Evolutionary conservation across 2,329 filamentous ascomycete species (phyloP).

Genomic region (Beauveria caledonica): DNA sequence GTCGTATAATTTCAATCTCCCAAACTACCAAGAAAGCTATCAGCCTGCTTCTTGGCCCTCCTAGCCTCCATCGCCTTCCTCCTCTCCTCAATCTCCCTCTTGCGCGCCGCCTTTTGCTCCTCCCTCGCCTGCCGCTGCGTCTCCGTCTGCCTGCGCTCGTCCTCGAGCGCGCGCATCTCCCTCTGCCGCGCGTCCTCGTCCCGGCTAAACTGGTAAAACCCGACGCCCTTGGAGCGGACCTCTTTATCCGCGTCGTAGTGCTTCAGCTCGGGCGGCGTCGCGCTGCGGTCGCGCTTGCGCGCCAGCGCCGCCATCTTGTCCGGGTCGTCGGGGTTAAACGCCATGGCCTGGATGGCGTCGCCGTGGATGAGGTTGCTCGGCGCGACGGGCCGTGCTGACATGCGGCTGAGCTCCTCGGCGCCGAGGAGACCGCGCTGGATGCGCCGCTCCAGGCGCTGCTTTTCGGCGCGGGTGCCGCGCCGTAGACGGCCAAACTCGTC

Average conservation of each 20-base stretch:
- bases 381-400: slow-evolving; percentile 58
- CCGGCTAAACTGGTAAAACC: slow-evolving; percentile 82
- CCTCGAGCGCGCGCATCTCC: slow-evolving; percentile 70
- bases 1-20: slow-evolving; percentile 14
- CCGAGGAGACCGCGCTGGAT: slow-evolving; percentile 41
- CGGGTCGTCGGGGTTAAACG: slow-evolving; percentile 69
- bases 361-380: slow-evolving; percentile 74
- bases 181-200: slow-evolving; percentile 55
- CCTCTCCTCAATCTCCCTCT: slow-evolving; percentile 55
- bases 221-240: slow-evolving; percentile 78
- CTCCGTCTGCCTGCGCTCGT: slow-evolving; percentile 62
- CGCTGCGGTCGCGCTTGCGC: slow-evolving; percentile 65
- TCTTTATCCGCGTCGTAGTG: slow-evolving; percentile 85
- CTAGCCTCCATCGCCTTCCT: slow-evolving; percentile 53
- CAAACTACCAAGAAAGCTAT: slow-evolving; percentile 60
- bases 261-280: slow-evolving; percentile 68
- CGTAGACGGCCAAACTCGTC: slow-evolving; percentile 90
- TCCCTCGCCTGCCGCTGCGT: slow-evolving; percentile 46
- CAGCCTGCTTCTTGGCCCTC: slow-evolving; percentile 59
- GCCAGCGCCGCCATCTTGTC: slow-evolving; percentile 73
- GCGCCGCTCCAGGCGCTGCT: slow-evolving; percentile 52
- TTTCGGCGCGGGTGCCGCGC: slow-evolving; percentile 61
- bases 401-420: slow-evolving; percentile 55
- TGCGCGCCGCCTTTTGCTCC: slow-evolving; percentile 49
- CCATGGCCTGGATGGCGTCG: slow-evolving; percentile 72